Percentiles rank a stretch among this genome's conserved stretches.
Conservation (phyloP, 805 yeast genomes). For the Sugiyamaella valdiviana region DNA sequence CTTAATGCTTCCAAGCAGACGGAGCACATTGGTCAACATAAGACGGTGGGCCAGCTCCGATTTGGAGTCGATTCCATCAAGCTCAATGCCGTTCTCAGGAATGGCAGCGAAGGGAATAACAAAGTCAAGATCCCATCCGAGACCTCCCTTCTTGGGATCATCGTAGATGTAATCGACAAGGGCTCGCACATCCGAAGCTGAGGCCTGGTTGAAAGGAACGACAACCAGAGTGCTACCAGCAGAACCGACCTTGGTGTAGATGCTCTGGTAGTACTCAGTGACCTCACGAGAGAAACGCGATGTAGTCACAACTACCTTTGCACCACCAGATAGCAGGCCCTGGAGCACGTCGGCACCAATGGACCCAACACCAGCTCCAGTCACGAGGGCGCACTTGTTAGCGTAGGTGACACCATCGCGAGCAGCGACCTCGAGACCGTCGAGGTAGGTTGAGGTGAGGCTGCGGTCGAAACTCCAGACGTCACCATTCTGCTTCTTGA, state of each 20-base stretch:
- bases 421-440: constrained; percentile 90
- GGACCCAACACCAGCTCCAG: constrained; percentile 99
- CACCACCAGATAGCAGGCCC: constrained; percentile 96
- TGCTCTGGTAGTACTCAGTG: constrained; percentile 90
- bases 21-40: constrained; percentile 91
- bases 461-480: constrained; percentile 79
- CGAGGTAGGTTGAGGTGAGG: constrained; percentile 71
- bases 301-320: constrained; percentile 92
- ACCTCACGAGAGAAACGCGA: constrained; percentile 90
- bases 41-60: constrained; percentile 98
- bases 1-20: constrained; percentile 88
- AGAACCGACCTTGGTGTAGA: constrained; percentile 91
- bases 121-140: constrained; percentile 97
- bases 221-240: constrained; percentile 87
- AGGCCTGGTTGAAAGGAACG: constrained; percentile 98
- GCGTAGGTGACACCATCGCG: constrained; percentile 87
- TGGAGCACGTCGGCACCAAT: constrained; percentile 96
- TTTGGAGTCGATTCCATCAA: constrained; percentile 86
- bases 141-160: constrained; percentile 77
- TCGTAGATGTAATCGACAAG: constrained; percentile 80
- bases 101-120: constrained; percentile 98
- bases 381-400: constrained; percentile 81
- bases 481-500: constrained; percentile 68
- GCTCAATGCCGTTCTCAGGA: constrained; percentile 96
- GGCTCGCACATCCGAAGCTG: constrained; percentile 86